Evolutionary conservation across 306 rosid species (phyloP).

Genomic region (Potentilla sterilis): DNA sequence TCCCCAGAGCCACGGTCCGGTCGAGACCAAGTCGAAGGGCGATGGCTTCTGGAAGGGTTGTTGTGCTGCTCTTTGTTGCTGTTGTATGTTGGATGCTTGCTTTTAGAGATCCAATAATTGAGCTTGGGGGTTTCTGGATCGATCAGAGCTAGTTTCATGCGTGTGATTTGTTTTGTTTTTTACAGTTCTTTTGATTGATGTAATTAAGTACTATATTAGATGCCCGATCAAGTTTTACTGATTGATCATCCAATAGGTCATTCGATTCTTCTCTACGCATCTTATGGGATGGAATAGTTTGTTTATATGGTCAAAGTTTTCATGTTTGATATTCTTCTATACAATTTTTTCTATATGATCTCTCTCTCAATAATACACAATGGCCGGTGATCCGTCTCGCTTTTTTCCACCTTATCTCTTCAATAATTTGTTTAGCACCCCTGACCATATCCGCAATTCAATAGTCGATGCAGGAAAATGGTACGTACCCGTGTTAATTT

Average conservation of each 20-base stretch:
- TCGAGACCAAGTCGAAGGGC: slow-evolving; percentile 62
- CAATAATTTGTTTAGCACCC: neutral
- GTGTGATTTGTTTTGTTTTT: neutral
- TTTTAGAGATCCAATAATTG: slow-evolving; percentile 30
- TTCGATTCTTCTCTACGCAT: neutral
- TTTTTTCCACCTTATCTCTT: neutral
- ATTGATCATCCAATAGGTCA: neutral
- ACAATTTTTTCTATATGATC: no score
- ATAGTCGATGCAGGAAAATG: no score
- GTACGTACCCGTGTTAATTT: no score
- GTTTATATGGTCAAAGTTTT: neutral
- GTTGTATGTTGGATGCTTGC: slow-evolving; percentile 71
- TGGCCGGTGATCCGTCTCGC: neutral
- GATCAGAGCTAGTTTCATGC: neutral
- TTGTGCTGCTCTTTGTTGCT: slow-evolving; percentile 78
- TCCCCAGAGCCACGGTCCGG: slow-evolving; percentile 24
- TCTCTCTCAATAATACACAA: neutral
- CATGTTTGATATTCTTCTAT: neutral
- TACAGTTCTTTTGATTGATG: neutral
- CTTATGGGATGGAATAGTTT: neutral
- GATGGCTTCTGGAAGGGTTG: slow-evolving; percentile 92
- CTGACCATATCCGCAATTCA: no score
- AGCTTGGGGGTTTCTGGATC: neutral
- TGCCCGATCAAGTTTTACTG: neutral
- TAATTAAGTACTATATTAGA: neutral